Conservation (phyloP, 2,329 filamentous ascomycete species). For the Fusarium nelsonii region DNA sequence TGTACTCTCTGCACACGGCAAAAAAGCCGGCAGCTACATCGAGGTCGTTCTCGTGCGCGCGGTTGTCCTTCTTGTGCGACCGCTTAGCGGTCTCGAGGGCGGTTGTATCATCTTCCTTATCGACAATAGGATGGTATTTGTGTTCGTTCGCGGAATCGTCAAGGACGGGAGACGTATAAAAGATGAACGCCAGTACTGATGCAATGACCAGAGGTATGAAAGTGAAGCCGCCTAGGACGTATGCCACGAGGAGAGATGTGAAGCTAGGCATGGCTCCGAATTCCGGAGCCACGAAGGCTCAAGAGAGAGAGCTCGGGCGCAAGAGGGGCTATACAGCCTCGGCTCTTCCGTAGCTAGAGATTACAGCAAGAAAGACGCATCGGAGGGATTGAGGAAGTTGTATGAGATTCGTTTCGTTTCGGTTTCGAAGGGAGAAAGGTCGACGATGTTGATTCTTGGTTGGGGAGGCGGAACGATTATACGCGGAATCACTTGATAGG, state of each 20-base stretch:
- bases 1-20: constrained; percentile 93
- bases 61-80: constrained; percentile 70
- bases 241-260: constrained; percentile 75
- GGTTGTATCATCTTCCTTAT: constrained; percentile 73
- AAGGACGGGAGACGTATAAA: constrained; percentile 73
- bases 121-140: constrained; percentile 59
- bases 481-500: constrained; percentile 43
- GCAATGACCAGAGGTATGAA: constrained; percentile 80
- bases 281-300: constrained; percentile 40
- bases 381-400: constrained; percentile 15
- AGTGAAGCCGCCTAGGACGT: constrained; percentile 88
- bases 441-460: constrained; percentile 28
- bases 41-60: constrained; percentile 68
- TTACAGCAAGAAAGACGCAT: constrained; percentile 31
- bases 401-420: constrained; percentile 7
- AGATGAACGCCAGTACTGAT: constrained; percentile 73
- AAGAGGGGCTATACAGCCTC: constrained; percentile 39
- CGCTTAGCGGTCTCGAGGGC: constrained; percentile 72
- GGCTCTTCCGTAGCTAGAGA: constrained; percentile 34
- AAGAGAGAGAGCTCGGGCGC: constrained; percentile 31
- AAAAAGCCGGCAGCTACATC: constrained; percentile 93
- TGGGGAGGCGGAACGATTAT: constrained; percentile 37
- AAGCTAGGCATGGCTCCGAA: constrained; percentile 62
- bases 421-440: constrained; percentile 23
- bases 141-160: constrained; percentile 53